Conservation (phyloP, 2,329 filamentous ascomycete genomes). For the Fusarium udum region DNA sequence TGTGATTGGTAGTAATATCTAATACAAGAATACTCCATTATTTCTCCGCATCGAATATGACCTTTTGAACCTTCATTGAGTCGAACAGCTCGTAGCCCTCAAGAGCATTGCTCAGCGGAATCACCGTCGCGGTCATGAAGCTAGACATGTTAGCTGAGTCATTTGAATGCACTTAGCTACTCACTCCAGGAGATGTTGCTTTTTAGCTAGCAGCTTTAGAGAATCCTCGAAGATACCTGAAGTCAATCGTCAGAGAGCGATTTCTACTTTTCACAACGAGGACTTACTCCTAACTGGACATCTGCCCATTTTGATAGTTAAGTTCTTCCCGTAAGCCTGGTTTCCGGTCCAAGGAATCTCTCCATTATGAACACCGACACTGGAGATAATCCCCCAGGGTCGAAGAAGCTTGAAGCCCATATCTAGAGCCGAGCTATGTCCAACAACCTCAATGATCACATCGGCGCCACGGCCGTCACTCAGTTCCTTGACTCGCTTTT, state of each 20-base stretch:
- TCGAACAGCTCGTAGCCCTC: slow-evolving; percentile 75
- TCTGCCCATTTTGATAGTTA: slow-evolving; percentile 74
- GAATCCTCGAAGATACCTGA: slow-evolving; percentile 15
- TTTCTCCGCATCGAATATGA: slow-evolving; percentile 63
- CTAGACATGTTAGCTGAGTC: slow-evolving; percentile 46
- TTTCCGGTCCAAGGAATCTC: slow-evolving; percentile 71
- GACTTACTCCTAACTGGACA: slow-evolving; percentile 68
- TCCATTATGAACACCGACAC: slow-evolving; percentile 76
- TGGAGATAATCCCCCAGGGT: slow-evolving; percentile 74
- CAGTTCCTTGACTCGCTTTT: slow-evolving; percentile 73
- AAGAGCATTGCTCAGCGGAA: slow-evolving; percentile 70
- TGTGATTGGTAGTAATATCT: not conserved
- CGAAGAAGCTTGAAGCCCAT: slow-evolving; percentile 71
- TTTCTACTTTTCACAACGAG: fast-evolving
- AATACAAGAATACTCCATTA: not conserved
- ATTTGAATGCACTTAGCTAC: not conserved
- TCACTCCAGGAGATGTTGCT: slow-evolving; percentile 25
- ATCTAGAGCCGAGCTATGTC: slow-evolving; percentile 70
- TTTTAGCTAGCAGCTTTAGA: slow-evolving; percentile 13
- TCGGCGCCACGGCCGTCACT: slow-evolving; percentile 85
- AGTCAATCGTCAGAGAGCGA: slow-evolving; percentile 47
- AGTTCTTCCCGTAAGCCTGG: slow-evolving; percentile 71
- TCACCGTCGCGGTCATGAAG: slow-evolving; percentile 76
- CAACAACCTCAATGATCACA: slow-evolving; percentile 79
- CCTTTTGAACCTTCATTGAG: slow-evolving; percentile 74